Conservation (phyloP, 2,329 filamentous ascomycete genomes). For the Exophiala spinifera region DNA sequence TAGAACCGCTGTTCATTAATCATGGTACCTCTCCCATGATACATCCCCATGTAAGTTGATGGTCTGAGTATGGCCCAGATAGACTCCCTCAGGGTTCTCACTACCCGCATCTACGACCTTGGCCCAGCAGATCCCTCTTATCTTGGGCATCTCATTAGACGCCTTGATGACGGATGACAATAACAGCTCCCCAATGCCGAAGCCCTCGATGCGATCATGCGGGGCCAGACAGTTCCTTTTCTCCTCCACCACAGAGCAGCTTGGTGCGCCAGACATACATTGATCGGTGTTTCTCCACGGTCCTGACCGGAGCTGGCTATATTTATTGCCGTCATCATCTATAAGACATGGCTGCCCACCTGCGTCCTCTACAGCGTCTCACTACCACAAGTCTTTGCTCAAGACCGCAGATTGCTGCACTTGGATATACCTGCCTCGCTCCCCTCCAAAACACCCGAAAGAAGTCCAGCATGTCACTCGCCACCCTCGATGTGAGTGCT, state of each 20-base stretch:
- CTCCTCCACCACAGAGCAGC: conserved; percentile 15
- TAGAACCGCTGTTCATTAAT: too few relatives aligned
- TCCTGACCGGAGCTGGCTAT: conserved; percentile 7
- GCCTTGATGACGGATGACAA: conserved; percentile 9
- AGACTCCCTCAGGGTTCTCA: too few relatives aligned
- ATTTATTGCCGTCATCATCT: conserved; percentile 13
- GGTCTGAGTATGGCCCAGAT: too few relatives aligned
- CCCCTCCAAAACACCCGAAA: conserved; percentile 10
- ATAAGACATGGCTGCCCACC: conserved; percentile 14
- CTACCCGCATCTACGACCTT: not conserved
- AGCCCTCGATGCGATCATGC: conserved; percentile 10
- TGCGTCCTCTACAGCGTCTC: conserved; percentile 15
- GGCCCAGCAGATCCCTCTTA: not conserved
- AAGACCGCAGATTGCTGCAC: conserved; percentile 3
- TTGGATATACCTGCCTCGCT: conserved; percentile 1
- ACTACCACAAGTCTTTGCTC: conserved; percentile 9
- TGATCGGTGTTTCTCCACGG: conserved; percentile 19
- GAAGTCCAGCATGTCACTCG: conserved; percentile 40
- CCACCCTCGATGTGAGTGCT: conserved; percentile 42
- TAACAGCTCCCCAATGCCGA: conserved; percentile 3
- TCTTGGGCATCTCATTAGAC: not conserved
- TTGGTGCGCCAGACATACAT: conserved; percentile 15
- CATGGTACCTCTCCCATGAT: too few relatives aligned
- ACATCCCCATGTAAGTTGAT: too few relatives aligned
- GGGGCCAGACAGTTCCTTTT: conserved; percentile 8